These are phyloP conservation scores for Eutypella sp. DNA, from an alignment of 2,329 filamentous ascomycete genomes.

Conservation along the genomic window DNA sequence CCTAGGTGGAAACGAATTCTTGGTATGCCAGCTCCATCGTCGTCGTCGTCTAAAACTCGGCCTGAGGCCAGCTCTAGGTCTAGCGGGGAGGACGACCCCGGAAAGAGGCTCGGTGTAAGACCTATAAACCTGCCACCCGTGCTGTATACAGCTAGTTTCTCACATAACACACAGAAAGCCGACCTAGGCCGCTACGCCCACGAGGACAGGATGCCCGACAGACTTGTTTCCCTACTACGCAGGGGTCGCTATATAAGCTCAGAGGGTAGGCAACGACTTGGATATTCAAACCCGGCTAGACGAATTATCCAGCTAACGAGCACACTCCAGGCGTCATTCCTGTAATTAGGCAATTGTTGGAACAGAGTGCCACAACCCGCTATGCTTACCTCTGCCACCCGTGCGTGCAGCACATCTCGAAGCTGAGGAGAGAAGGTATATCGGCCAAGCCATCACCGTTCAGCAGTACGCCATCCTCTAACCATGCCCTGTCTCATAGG, in stretches of 20 bases:
- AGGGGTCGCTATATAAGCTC: constrained; percentile 51
- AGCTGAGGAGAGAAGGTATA: constrained; percentile 68
- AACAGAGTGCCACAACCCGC: constrained; percentile 58
- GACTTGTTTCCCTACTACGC: constrained; percentile 59
- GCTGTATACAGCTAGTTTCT: too few species aligned
- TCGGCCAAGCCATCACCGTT: too few species aligned
- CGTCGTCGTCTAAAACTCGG: not conserved
- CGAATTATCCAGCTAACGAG: constrained; percentile 35
- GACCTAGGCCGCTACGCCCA: constrained; percentile 69
- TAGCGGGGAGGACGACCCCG: not conserved
- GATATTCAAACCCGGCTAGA: not conserved
- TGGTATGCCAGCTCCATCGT: constrained; percentile 19
- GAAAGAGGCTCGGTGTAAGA: constrained; percentile 29
- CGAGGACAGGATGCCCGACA: constrained; percentile 69
- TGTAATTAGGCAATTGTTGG: constrained; percentile 57
- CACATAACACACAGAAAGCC: constrained; percentile 36
- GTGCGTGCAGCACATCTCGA: constrained; percentile 72
- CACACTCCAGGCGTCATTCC: constrained; percentile 52
- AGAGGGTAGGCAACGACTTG: constrained; percentile 36
- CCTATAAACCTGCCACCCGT: not conserved
- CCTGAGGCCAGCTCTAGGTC: not conserved
- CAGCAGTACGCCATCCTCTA: too few species aligned
- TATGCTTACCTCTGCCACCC: constrained; percentile 78
- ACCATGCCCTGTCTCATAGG: constrained; percentile 38
- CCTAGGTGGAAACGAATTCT: constrained; percentile 25